Percentiles rank a stretch among this genome's conserved stretches.
phyloP scores from a whole-genome alignment of 169 alveolate genomes.

The Plasmodium cynomolgi region DNA sequence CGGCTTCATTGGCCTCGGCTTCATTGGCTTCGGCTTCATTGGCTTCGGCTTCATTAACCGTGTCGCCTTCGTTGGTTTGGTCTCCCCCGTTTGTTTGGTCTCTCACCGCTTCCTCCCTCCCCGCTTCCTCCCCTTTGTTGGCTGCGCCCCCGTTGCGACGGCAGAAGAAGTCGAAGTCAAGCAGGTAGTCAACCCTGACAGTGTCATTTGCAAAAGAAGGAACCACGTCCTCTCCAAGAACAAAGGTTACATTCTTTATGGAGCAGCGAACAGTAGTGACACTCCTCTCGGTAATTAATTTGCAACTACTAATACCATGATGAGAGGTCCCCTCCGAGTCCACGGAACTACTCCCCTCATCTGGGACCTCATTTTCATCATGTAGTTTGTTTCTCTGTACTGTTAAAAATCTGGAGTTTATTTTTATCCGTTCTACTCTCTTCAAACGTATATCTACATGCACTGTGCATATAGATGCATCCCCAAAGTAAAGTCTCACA shows the following conservation, averaged over 20 bases:
- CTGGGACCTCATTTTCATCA: conserved; percentile 9
- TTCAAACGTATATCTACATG: conserved; percentile 22
- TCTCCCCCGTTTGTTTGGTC: background rate
- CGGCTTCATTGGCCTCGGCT: no score
- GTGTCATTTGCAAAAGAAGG: conserved; percentile 15
- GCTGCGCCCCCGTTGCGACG: background rate
- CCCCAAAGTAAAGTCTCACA: background rate
- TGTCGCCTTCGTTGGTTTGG: background rate
- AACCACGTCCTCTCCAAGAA: conserved; percentile 6
- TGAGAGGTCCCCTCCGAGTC: background rate
- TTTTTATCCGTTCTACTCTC: conserved; percentile 15
- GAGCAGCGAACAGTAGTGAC: conserved; percentile 15
- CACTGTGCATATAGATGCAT: background rate
- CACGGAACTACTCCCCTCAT: background rate
- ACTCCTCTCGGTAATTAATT: background rate
- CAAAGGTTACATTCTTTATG: conserved; percentile 8
- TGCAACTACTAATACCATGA: background rate
- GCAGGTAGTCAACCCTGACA: conserved; percentile 9
- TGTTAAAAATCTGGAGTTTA: background rate
- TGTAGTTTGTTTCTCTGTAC: background rate
- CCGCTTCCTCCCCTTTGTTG: background rate
- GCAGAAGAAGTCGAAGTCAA: conserved; percentile 27
- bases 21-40: no score
- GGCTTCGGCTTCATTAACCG: background rate
- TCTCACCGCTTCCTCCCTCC: background rate